Evolutionary conservation across 768 basidiomycete species (phyloP).

Genomic region (Macrocybe gigantea): DNA sequence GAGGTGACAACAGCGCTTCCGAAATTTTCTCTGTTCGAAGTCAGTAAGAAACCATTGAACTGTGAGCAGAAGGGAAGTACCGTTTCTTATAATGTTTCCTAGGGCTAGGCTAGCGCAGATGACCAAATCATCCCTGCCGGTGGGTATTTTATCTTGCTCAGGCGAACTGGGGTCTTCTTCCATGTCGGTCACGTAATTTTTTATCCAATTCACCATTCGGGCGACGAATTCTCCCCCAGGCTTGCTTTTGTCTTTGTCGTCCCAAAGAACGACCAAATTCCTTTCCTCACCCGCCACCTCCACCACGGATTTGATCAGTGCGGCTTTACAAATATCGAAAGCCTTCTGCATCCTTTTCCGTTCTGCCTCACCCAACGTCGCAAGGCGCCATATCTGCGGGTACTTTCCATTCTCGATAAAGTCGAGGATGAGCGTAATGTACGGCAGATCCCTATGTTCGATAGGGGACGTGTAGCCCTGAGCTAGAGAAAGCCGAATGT

Average conservation of each 20-base stretch:
- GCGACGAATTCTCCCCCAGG: constrained; percentile 71
- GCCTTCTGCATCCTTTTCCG: constrained; percentile 58
- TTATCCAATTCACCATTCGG: constrained; percentile 75
- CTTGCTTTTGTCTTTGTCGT: constrained; percentile 44
- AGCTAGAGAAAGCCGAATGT: constrained; percentile 66
- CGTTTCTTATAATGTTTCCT: constrained; percentile 75
- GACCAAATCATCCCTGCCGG: constrained; percentile 61
- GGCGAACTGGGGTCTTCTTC: constrained; percentile 21
- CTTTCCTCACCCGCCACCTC: constrained; percentile 80
- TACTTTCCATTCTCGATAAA: constrained; percentile 74
- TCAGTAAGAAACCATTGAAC: constrained; percentile 1
- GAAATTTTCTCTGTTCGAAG: constrained; percentile 48
- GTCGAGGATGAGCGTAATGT: constrained; percentile 57
- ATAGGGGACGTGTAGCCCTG: constrained; percentile 55
- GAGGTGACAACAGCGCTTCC: constrained; percentile 55
- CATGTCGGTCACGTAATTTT: constrained; percentile 40
- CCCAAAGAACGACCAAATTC: constrained; percentile 76
- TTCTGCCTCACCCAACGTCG: constrained; percentile 41
- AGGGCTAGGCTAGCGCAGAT: constrained; percentile 81
- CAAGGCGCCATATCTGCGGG: constrained; percentile 55
- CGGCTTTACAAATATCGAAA: constrained; percentile 80
- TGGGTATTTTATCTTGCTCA: constrained; percentile 6
- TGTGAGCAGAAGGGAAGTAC: constrained; percentile 29
- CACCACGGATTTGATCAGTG: constrained; percentile 79
- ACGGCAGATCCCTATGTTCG: constrained; percentile 49